Conservation (phyloP, 1,284 basidiomycete species). For the Apiotrichum gamsii region DNA sequence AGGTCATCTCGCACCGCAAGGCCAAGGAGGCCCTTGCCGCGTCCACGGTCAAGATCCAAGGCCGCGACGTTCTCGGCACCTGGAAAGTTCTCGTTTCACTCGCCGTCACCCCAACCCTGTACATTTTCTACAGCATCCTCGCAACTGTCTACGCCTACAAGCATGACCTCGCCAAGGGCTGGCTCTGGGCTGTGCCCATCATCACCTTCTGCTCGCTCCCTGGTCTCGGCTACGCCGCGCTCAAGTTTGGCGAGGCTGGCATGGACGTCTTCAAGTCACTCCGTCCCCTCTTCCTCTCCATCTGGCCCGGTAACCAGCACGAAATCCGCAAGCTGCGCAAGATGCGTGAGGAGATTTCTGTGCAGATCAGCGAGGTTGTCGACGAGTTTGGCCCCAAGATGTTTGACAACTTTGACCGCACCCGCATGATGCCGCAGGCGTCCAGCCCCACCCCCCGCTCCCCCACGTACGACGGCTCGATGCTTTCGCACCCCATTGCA, state of each 20-base stretch:
- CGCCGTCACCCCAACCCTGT: constrained; percentile 81
- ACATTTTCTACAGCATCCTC: constrained; percentile 72
- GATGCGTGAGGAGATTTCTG: constrained; percentile 71
- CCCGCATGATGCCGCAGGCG: constrained; percentile 74
- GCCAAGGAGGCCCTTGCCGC: constrained; percentile 96
- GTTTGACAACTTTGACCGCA: constrained; percentile 84
- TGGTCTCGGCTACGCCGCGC: constrained; percentile 83
- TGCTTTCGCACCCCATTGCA: constrained; percentile 46
- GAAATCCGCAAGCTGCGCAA: constrained; percentile 73
- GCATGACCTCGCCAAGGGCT: constrained; percentile 56
- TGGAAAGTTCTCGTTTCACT: constrained; percentile 98
- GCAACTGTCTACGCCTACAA: constrained; percentile 71
- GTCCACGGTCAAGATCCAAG: constrained; percentile 92
- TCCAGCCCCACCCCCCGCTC: constrained; percentile 58
- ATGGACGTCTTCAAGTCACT: constrained; percentile 98
- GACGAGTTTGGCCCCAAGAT: constrained; percentile 79
- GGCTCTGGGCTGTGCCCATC: constrained; percentile 72
- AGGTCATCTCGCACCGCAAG: constrained; percentile 78
- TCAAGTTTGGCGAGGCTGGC: constrained; percentile 98
- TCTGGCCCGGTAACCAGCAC: constrained; percentile 85
- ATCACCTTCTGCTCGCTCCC: constrained; percentile 72
- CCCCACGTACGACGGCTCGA: constrained; percentile 31
- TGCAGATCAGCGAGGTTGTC: constrained; percentile 83
- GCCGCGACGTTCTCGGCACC: constrained; percentile 89
- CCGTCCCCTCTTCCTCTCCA: constrained; percentile 80